Evolutionary conservation across 2,329 filamentous ascomycete species (phyloP).

Genomic region (Botrytis pseudocinerea): DNA sequence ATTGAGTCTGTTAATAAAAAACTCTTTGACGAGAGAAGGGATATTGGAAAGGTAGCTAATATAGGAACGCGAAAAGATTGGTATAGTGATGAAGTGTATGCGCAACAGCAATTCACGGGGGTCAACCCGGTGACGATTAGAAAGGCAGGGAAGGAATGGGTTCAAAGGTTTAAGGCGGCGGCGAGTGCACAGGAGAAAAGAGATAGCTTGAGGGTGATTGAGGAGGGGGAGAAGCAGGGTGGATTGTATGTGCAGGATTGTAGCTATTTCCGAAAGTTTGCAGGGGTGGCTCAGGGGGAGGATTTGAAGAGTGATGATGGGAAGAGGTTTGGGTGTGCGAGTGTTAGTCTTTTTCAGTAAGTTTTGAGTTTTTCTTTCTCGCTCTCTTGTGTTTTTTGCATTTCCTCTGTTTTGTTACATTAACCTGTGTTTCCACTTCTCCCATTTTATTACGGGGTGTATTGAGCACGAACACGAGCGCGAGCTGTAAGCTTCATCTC

Average conservation of each 20-base stretch:
- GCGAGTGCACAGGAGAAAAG: not conserved
- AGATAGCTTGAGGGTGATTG: slow-evolving; percentile 24
- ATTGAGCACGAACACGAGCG: not conserved
- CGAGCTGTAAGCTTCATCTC: not conserved
- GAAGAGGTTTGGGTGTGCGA: slow-evolving; percentile 40
- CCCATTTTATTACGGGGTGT: not conserved
- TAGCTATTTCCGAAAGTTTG: slow-evolving; percentile 36
- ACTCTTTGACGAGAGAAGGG: slow-evolving; percentile 12
- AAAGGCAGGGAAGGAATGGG: slow-evolving; percentile 28
- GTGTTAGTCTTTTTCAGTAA: slow-evolving; percentile 49
- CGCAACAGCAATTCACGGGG: slow-evolving; percentile 45
- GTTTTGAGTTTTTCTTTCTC: slow-evolving; percentile 29
- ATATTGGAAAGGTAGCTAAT: slow-evolving; percentile 18
- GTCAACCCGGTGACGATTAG: slow-evolving; percentile 39
- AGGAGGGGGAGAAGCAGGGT: slow-evolving; percentile 3
- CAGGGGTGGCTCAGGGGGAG: slow-evolving; percentile 13
- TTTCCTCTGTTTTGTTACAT: not conserved
- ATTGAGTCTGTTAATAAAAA: slow-evolving; percentile 15
- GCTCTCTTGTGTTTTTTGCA: not conserved
- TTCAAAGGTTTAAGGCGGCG: slow-evolving; percentile 27
- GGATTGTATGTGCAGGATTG: slow-evolving; percentile 35
- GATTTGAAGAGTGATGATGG: slow-evolving; percentile 26
- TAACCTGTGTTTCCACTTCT: not conserved
- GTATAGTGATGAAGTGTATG: slow-evolving; percentile 43
- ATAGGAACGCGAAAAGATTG: slow-evolving; percentile 32